Evolutionary conservation across 352 stramenopile genomes (phyloP).

Genomic region (Globisporangium viniferum): DNA sequence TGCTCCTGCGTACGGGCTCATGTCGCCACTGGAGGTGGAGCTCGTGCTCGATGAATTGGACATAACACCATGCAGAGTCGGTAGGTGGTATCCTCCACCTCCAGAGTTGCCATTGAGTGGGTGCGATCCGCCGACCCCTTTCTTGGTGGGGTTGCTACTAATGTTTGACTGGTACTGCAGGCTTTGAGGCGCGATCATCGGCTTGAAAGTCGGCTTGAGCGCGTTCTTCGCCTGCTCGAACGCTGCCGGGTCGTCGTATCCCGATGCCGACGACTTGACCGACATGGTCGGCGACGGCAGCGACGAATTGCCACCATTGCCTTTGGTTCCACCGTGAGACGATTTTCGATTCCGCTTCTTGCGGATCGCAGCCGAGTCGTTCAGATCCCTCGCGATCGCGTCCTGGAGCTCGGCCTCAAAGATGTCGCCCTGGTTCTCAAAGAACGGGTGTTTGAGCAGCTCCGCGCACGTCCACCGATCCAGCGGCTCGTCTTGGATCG

Average conservation of each 20-base stretch:
- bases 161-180: slow-evolving; percentile 3
- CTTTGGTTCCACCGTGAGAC: slow-evolving; percentile 14
- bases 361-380: slow-evolving; percentile 50
- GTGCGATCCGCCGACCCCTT: background rate
- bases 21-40: slow-evolving; percentile 6
- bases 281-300: slow-evolving; percentile 9
- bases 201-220: slow-evolving; percentile 28
- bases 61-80: slow-evolving; percentile 12
- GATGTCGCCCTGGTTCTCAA: slow-evolving; percentile 44
- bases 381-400: slow-evolving; percentile 62
- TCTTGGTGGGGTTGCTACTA: background rate
- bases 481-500: slow-evolving; percentile 72
- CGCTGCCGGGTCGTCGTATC: slow-evolving; percentile 19
- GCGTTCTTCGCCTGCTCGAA: slow-evolving; percentile 5
- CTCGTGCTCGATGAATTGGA: slow-evolving; percentile 7
- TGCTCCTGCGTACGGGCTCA: slow-evolving; percentile 10
- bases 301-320: background rate
- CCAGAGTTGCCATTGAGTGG: background rate
- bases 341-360: slow-evolving; percentile 64
- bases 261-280: slow-evolving; percentile 12
- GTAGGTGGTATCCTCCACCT: slow-evolving; percentile 11
- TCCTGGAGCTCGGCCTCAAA: slow-evolving; percentile 73
- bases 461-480: slow-evolving; percentile 80
- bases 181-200: slow-evolving; percentile 14
- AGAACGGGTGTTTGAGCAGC: slow-evolving; percentile 72